phyloP scores from a whole-genome alignment of 2,329 filamentous ascomycete genomes.

The Peltaster fructicola region DNA sequence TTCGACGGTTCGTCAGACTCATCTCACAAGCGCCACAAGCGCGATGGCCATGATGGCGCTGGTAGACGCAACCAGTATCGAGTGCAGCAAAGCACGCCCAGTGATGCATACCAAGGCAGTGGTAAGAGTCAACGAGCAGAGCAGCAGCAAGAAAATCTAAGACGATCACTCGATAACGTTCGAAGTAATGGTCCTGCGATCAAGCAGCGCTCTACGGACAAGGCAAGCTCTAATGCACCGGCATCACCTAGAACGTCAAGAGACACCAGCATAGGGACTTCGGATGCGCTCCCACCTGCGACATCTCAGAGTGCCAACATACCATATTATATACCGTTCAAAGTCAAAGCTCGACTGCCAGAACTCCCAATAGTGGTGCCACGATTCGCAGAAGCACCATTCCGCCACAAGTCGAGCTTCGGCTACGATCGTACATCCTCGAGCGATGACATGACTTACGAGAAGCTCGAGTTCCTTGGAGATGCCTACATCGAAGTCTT shows the following conservation, averaged over 20 bases:
- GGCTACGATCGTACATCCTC: slow-evolving; percentile 10
- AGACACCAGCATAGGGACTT: neutral
- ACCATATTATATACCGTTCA: slow-evolving; percentile 8
- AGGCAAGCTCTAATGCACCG: too few relatives aligned
- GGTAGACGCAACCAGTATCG: slow-evolving; percentile 1
- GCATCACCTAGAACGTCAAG: neutral
- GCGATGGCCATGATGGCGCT: slow-evolving; percentile 3
- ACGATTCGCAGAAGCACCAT: slow-evolving; percentile 12
- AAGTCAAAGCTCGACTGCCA: slow-evolving; percentile 10
- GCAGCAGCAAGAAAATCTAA: too few relatives aligned
- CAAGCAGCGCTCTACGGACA: too few relatives aligned
- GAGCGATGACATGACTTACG: slow-evolving; percentile 38
- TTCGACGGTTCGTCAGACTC: slow-evolving; percentile 4
- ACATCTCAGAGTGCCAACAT: slow-evolving; percentile 5
- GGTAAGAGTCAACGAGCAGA: too few relatives aligned
- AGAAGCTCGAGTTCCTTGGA: slow-evolving; percentile 73
- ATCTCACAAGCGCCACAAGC: slow-evolving; percentile 8
- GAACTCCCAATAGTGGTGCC: slow-evolving; percentile 13
- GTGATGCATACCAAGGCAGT: too few relatives aligned
- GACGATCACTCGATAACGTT: too few relatives aligned
- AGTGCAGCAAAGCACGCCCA: slow-evolving; percentile 1
- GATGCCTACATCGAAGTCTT: slow-evolving; percentile 72
- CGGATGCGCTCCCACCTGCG: slow-evolving; percentile 5
- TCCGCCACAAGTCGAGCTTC: slow-evolving; percentile 17
- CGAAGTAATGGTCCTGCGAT: too few relatives aligned